A percentile compares a stretch with the other conserved stretches of the same genome.
Conservation (phyloP, 2,329 filamentous ascomycete genomes). For the Calonectria henricotiae region DNA sequence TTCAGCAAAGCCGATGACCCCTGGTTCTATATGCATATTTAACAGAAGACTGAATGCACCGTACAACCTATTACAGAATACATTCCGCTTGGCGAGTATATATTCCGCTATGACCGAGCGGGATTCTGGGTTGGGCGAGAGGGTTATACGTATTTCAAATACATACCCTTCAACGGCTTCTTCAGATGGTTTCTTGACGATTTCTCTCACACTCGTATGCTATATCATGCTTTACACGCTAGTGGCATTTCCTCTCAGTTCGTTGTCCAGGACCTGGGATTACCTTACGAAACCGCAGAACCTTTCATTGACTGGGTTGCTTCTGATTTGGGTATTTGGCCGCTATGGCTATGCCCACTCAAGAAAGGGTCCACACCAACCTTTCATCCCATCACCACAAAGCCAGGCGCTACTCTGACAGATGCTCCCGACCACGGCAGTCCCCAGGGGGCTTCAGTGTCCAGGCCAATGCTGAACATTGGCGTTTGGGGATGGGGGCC, state of each 20-base stretch:
- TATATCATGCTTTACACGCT: conserved; percentile 76
- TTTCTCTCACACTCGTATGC: conserved; percentile 74
- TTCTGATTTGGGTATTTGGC: conserved; percentile 49
- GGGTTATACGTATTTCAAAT: conserved; percentile 70
- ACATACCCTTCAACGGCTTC: conserved; percentile 71
- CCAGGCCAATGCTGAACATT: conserved; percentile 68
- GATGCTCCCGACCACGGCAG: no score
- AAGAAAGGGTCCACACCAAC: conserved; percentile 42
- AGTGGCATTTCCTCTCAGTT: conserved; percentile 71
- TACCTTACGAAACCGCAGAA: conserved; percentile 68
- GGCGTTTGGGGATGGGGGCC: conserved; percentile 84
- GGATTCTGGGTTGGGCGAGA: conserved; percentile 77
- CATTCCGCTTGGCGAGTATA: conserved; percentile 63
- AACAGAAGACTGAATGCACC: conserved; percentile 51
- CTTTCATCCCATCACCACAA: conserved; percentile 42
- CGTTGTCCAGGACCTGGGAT: conserved; percentile 75
- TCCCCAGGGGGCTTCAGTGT: not conserved
- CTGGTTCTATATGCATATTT: conserved; percentile 78
- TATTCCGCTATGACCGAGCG: conserved; percentile 76
- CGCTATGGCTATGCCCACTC: conserved; percentile 54
- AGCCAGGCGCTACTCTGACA: no score
- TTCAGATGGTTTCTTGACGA: conserved; percentile 74
- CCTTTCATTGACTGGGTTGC: conserved; percentile 54
- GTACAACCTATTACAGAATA: conserved; percentile 39
- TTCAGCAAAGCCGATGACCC: conserved; percentile 72